A percentile compares a stretch with the other conserved stretches of the same genome.
phyloP scores from a whole-genome alignment of 768 basidiomycete genomes.

The Tricholoma flavovirens region DNA sequence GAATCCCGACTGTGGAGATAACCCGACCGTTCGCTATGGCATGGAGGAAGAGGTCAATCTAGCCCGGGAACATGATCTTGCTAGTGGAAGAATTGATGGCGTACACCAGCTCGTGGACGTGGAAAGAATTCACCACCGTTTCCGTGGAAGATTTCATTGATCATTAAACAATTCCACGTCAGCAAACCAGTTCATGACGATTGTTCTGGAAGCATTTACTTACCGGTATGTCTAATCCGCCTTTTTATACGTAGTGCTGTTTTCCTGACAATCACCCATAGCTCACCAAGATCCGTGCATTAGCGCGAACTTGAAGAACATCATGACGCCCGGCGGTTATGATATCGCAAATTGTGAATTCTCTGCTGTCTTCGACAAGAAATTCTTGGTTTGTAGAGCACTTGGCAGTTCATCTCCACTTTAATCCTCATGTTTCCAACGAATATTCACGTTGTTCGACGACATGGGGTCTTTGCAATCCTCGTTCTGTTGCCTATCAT shows the following conservation, averaged over 20 bases:
- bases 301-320: constrained; percentile 2
- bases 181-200: constrained; percentile 12
- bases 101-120: not conserved
- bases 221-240: constrained; percentile 11
- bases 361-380: too few species aligned
- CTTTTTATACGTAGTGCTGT: too few species aligned
- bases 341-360: constrained; percentile 1
- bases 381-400: not conserved
- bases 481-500: constrained; percentile 3
- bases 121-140: constrained; percentile 14
- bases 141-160: constrained; percentile 15
- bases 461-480: constrained; percentile 1
- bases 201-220: constrained; percentile 15
- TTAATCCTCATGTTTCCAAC: not conserved
- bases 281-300: constrained; percentile 4
- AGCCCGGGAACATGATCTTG: constrained; percentile 8
- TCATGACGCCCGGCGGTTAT: not conserved
- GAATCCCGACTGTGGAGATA: constrained; percentile 17
- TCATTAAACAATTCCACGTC: constrained; percentile 3
- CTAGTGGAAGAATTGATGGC: constrained; percentile 1
- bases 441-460: not conserved
- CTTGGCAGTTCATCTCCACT: constrained; percentile 7
- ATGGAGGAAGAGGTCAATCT: constrained; percentile 4
- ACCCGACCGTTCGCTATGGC: constrained; percentile 18
- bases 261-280: not conserved